These are phyloP conservation scores for Helotiales sp. DNA, from an alignment of 2,329 filamentous ascomycete genomes.

Conservation along the genomic window DNA sequence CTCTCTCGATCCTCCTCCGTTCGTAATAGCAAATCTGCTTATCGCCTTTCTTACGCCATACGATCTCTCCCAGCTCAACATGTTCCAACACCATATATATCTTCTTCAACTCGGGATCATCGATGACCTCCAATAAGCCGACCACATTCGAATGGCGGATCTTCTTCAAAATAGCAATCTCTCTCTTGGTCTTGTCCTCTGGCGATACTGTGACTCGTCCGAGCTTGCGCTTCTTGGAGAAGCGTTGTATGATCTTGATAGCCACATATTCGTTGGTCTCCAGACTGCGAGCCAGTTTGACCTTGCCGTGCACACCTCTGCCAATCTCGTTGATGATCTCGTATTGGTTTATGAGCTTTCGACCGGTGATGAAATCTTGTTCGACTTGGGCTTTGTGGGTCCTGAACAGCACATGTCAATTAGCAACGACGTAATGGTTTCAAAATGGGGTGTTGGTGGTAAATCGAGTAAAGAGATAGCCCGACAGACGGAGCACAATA, in stretches of 20 bases:
- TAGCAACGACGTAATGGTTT: neutral
- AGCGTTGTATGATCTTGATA: slow-evolving; percentile 97
- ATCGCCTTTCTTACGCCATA: slow-evolving; percentile 88
- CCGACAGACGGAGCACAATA: neutral
- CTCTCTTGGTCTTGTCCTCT: slow-evolving; percentile 84
- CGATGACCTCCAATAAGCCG: slow-evolving; percentile 92
- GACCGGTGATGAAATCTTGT: slow-evolving; percentile 82
- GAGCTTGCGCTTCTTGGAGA: slow-evolving; percentile 89
- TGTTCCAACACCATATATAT: slow-evolving; percentile 98
- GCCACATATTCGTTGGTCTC: slow-evolving; percentile 78
- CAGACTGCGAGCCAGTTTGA: slow-evolving; percentile 87
- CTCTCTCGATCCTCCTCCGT: slow-evolving; percentile 74
- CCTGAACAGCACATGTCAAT: slow-evolving; percentile 42
- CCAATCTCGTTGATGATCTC: slow-evolving; percentile 96
- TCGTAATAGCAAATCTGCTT: slow-evolving; percentile 83
- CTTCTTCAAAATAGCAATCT: slow-evolving; percentile 98
- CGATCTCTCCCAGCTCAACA: slow-evolving; percentile 89
- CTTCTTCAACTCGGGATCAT: slow-evolving; percentile 93
- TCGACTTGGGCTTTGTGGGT: slow-evolving; percentile 92
- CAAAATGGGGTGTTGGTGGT: neutral
- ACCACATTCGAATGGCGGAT: slow-evolving; percentile 97
- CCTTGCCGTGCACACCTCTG: slow-evolving; percentile 94
- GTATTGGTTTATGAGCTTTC: slow-evolving; percentile 97
- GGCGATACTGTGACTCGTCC: slow-evolving; percentile 73
- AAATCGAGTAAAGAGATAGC: neutral